Evolutionary conservation across 192 early-diverging fungal species (phyloP).

Genomic region (Coemansia asiatica): DNA sequence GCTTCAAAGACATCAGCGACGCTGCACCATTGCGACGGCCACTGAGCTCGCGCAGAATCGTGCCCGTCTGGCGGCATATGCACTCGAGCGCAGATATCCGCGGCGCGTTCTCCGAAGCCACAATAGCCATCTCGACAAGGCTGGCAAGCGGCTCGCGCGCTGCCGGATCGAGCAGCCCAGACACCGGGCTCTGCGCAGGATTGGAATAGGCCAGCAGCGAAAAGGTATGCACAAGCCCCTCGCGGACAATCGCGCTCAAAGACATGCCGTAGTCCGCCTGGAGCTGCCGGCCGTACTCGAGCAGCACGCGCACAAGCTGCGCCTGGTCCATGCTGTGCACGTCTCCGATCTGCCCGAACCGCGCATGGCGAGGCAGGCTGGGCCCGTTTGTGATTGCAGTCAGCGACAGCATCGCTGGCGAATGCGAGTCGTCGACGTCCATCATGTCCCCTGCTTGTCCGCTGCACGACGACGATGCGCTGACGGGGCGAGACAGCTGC

Average conservation of each 20-base stretch:
- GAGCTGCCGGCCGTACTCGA: slow-evolving; percentile 58
- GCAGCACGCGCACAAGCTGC: slow-evolving; percentile 47
- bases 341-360: slow-evolving; percentile 33
- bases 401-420: slow-evolving; percentile 32
- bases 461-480: slow-evolving; percentile 2
- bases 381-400: slow-evolving; percentile 42
- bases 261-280: slow-evolving; percentile 57
- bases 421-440: slow-evolving; percentile 56
- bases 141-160: slow-evolving; percentile 63
- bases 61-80: slow-evolving; percentile 34
- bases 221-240: slow-evolving; percentile 63
- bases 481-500: slow-evolving; percentile 18
- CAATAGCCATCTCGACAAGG: slow-evolving; percentile 69
- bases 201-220: slow-evolving; percentile 73
- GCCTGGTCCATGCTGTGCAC: slow-evolving; percentile 29
- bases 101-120: slow-evolving; percentile 60
- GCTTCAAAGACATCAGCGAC: slow-evolving; percentile 43
- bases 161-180: slow-evolving; percentile 56
- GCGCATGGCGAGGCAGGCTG: slow-evolving; percentile 6
- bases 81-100: slow-evolving; percentile 61
- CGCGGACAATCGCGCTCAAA: slow-evolving; percentile 44
- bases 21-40: slow-evolving; percentile 40
- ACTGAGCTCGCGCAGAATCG: slow-evolving; percentile 48
- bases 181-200: slow-evolving; percentile 52
- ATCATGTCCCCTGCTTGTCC: slow-evolving; percentile 34